A percentile compares a stretch with the other conserved stretches of the same genome.
phyloP scores from a whole-genome alignment of 2,329 filamentous ascomycete species.

The Hymenotorrendiella dingleyae region DNA sequence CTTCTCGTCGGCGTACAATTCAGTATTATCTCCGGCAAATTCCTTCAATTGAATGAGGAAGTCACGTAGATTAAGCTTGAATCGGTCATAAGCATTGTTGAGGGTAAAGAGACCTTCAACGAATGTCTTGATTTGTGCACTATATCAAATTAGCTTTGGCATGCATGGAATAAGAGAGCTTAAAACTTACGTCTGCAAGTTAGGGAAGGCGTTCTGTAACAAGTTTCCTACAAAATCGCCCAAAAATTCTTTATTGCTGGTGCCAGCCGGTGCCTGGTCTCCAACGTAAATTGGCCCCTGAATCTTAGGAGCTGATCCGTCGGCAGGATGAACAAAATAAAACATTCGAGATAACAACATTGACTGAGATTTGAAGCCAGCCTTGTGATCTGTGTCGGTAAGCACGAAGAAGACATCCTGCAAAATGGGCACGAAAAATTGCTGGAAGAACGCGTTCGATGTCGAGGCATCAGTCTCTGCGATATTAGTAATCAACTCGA shows the following conservation, averaged over 20 bases:
- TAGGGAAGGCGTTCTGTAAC: conserved; percentile 85
- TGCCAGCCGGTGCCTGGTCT: conserved; percentile 77
- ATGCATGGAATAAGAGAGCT: too few species aligned
- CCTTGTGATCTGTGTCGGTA: conserved; percentile 97
- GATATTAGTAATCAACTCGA: conserved; percentile 96
- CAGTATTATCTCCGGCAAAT: conserved; percentile 90
- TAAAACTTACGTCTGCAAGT: conserved; percentile 77
- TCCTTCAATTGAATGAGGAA: conserved; percentile 97
- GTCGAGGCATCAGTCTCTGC: conserved; percentile 82
- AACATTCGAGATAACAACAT: conserved; percentile 93
- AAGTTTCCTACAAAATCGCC: conserved; percentile 80
- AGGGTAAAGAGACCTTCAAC: conserved; percentile 83
- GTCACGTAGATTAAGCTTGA: conserved; percentile 92
- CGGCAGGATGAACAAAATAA: conserved; percentile 78
- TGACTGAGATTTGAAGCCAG: conserved; percentile 96
- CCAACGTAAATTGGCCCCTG: conserved; percentile 83
- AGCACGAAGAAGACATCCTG: conserved; percentile 98
- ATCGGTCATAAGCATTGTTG: conserved; percentile 86
- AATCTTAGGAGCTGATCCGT: conserved; percentile 71
- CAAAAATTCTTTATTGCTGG: conserved; percentile 85
- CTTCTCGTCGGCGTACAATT: conserved; percentile 89
- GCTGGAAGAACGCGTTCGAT: conserved; percentile 93
- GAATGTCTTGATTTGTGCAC: conserved; percentile 81
- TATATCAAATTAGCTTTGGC: conserved; percentile 45
- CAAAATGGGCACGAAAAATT: conserved; percentile 91